Base-by-base conservation (phyloP, 495 filamentous ascomycete genomes). In the Pyrenula aspistea region DNA sequence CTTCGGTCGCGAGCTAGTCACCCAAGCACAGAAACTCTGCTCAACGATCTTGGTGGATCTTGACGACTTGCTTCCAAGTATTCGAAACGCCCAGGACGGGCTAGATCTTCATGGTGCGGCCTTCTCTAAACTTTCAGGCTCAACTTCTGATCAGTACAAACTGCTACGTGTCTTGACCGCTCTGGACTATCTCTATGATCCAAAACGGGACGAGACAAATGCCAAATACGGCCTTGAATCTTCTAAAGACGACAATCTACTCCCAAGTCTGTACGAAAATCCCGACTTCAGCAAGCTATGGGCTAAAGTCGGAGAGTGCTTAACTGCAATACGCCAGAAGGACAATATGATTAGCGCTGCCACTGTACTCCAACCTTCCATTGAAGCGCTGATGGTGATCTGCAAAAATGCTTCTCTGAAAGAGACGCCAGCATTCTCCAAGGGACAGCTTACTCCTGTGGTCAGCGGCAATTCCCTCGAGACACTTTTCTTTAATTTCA, bases 301-400 rank as follows among this genome's bases (percentile, higher is more conserved):
- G 93, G 84, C 82, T 57, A 94, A 89, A 69, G 78, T 99, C n/a
- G 93, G 92, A 65, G 86, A 89, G 47, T 97, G 94, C 68, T 71
- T 99, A 56, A 83, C 78, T 53, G 84, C 89, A 20, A 96, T 97
- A 57, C 86, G 88, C 23, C 84, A 90, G 65, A 87, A 91, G 54
- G 89, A 94, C 64, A 92, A 92, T 67, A 88, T 96, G 84, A 78
- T 97, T 60, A 96, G 96, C 64, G 88, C 97, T 54, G 93, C 93
- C 47, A 96, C 91, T 10, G 95, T 96, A 58, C 81, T 99, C 23
- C 76, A 96, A 25, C 94, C 93, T 22, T 73, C 96, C 25, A 95
- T 97, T 55, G 93, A 99, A 67, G 86, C 89, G 22, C 75, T 99
- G 61, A 97, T 99, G 94, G 94, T 99, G 54, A 91, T 97, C 36